Evolutionary conservation across 768 basidiomycete genomes (phyloP).

Genomic region (Leccinum longicurvipes): DNA sequence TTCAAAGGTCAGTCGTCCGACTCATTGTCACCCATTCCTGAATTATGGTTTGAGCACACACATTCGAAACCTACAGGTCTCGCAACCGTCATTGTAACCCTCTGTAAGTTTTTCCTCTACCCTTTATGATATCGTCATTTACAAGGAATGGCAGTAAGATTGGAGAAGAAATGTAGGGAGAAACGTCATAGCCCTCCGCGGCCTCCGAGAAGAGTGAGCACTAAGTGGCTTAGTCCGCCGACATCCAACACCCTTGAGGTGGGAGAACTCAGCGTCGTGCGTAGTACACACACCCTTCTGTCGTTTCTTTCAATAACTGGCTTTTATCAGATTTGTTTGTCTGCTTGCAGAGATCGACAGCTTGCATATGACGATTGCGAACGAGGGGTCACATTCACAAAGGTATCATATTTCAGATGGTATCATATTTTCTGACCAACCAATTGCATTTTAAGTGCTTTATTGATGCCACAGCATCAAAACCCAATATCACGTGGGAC

Average conservation of each 20-base stretch:
- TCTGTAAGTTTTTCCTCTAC: slow-evolving; percentile 8
- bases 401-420: slow-evolving; percentile 9
- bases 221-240: slow-evolving; percentile 4
- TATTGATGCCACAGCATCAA: slow-evolving; percentile 8
- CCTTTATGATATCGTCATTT: background rate
- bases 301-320: background rate
- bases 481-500: slow-evolving; percentile 15
- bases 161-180: slow-evolving; percentile 3
- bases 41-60: background rate
- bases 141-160: slow-evolving; percentile 6
- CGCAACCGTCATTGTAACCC: background rate
- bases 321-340: slow-evolving; percentile 22
- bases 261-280: slow-evolving; percentile 20
- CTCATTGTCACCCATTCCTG: background rate
- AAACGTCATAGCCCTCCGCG: background rate
- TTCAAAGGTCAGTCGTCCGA: slow-evolving; percentile 14
- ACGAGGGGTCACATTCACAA: slow-evolving; percentile 22
- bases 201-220: slow-evolving; percentile 7
- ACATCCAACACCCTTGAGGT: slow-evolving; percentile 4
- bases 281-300: background rate
- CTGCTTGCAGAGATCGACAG: slow-evolving; percentile 25
- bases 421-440: background rate
- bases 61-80: slow-evolving; percentile 5
- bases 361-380: slow-evolving; percentile 20
- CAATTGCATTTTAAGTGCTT: slow-evolving; percentile 16